Evolutionary conservation across 2,329 filamentous ascomycete species (phyloP), one percentile per base, ranked within the genome.

Genomic region (Monilinia laxa): DNA sequence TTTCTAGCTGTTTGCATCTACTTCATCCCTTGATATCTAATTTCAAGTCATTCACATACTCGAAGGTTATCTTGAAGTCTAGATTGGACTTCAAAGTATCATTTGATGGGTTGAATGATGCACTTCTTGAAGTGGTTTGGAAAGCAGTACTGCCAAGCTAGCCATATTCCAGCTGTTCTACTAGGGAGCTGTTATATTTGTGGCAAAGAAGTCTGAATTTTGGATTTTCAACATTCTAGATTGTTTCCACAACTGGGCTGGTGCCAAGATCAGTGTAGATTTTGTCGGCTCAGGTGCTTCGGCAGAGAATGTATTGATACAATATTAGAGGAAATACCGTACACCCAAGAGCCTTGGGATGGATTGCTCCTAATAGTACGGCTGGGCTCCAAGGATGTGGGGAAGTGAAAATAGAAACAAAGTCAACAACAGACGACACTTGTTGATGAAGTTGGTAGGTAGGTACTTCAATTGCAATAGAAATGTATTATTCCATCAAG

Each of bases 311-410:
- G 45, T 35, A 20, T 23, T 38, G 45, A 51, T 14, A 51, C 23
- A 42, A 35, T 35, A 35, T 35, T 35, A 35, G 31, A 35, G 31
- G 31, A 35, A 38, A 31, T 40, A 38, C 25, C 45, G 51, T 62
- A 18, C 49, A 16, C 58, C 58, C 45, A 52, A 51, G 58, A 62
- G 58, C 38, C 45, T 62, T 62, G 58, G 58, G n/a, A 38, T 18
- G 10, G 31, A 6, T 51, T 38, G 2, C 20, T 25, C 49, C 51
- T n/a, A 12, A 51, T n/a, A n/a, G 51, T 6, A 25, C 38, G 10
- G 45, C 28, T n/a, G 38, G 31, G 9, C 25, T 52, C 31, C 14
- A 62, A 47, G 58, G 51, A 62, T 62, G 58, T 25, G 31, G 58
- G 14, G 58, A 20, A 7, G 14, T 38, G 16, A 5, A 38, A 20